Percentiles rank a stretch among this genome's conserved stretches.
These are phyloP conservation scores for Erucastrum elatum DNA, from an alignment of 345 rosid genomes.

Conservation along the genomic window DNA sequence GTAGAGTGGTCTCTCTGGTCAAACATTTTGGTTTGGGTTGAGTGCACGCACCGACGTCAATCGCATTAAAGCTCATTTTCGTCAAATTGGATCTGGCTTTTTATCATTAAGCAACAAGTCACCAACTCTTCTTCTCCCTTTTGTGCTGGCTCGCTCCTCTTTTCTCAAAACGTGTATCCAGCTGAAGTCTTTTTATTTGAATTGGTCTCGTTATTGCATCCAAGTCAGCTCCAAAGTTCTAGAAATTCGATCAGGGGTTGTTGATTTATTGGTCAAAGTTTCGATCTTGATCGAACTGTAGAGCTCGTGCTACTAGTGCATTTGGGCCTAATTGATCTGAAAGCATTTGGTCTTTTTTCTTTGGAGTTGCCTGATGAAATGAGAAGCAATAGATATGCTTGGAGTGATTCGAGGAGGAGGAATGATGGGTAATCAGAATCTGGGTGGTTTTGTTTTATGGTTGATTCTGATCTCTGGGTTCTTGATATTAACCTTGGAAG, in stretches of 20 bases:
- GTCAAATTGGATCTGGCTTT: conserved; percentile 27
- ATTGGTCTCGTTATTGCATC: conserved; percentile 22
- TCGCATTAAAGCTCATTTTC: conserved; percentile 18
- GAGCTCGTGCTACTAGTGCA: neutral
- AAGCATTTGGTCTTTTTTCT: neutral
- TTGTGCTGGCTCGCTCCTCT: conserved; percentile 29
- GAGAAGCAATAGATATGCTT: conserved; percentile 38
- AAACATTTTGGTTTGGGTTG: conserved; percentile 32
- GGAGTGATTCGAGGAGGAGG: conserved; percentile 28
- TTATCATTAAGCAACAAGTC: conserved; percentile 17
- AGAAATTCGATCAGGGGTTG: conserved; percentile 23
- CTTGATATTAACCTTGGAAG: conserved; percentile 42
- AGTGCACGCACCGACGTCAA: conserved; percentile 32
- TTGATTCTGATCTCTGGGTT: conserved; percentile 44
- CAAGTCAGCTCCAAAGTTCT: conserved; percentile 32
- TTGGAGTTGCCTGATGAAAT: conserved; percentile 40
- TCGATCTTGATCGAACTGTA: conserved; percentile 28
- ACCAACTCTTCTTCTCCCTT: conserved; percentile 31
- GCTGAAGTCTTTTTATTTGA: conserved; percentile 17
- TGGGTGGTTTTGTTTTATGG: conserved; percentile 35
- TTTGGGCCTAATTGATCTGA: neutral
- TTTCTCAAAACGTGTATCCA: conserved; percentile 13
- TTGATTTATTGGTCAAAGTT: conserved; percentile 17
- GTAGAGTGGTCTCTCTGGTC: conserved; percentile 36
- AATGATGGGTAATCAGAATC: conserved; percentile 39